A percentile compares a stretch with the other conserved stretches of the same genome.
Conservation (phyloP, 768 basidiomycete species). For the Boletus sp. region DNA sequence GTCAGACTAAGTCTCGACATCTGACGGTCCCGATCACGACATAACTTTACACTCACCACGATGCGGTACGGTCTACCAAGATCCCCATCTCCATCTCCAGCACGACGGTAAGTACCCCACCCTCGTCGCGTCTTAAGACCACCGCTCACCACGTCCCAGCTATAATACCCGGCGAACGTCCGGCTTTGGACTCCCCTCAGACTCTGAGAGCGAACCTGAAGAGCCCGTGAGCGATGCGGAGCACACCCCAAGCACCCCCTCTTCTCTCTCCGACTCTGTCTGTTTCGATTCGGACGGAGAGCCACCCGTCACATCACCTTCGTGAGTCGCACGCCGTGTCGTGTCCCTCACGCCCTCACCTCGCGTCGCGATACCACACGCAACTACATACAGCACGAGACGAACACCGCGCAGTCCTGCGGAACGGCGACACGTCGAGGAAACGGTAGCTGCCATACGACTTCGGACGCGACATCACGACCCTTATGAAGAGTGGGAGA, state of each 20-base stretch:
- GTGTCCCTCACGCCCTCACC: neutral
- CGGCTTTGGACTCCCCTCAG: constrained; percentile 54
- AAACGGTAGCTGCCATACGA: constrained; percentile 47
- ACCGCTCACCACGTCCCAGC: constrained; percentile 6
- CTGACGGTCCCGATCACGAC: neutral
- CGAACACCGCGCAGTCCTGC: constrained; percentile 25
- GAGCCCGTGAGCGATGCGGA: constrained; percentile 40
- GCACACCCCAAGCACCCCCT: constrained; percentile 27
- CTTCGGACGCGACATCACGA: constrained; percentile 43
- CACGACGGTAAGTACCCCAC: constrained; percentile 32
- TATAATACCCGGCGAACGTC: constrained; percentile 37
- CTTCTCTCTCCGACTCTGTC: constrained; percentile 40
- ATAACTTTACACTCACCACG: neutral
- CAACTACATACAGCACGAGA: constrained; percentile 13
- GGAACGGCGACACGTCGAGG: constrained; percentile 40
- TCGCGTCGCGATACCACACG: neutral
- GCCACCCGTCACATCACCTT: constrained; percentile 28
- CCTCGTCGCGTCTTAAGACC: constrained; percentile 7
- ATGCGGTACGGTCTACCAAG: constrained; percentile 60
- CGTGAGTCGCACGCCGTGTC: constrained; percentile 31
- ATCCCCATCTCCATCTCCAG: constrained; percentile 50
- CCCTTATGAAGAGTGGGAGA: constrained; percentile 53
- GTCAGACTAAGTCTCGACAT: neutral
- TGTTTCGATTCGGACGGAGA: constrained; percentile 46
- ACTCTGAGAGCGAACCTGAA: constrained; percentile 40